Percentiles rank a stretch among this genome's conserved stretches.
Conservation (phyloP, 1,139 yeast genomes). For the Nakaseomyces uthaithaninus region DNA sequence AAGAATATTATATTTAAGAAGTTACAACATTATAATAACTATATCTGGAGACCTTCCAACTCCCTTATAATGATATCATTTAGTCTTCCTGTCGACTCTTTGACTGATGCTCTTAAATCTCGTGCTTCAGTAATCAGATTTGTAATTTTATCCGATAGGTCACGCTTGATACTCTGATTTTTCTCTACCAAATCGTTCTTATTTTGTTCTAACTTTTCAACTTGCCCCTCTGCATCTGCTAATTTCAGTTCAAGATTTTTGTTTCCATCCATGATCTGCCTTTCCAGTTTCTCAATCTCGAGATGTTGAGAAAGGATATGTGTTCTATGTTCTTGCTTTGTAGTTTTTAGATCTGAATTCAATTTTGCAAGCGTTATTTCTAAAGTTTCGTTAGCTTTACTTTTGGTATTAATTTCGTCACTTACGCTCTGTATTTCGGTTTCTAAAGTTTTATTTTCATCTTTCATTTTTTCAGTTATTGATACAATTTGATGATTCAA, state of each 20-base stretch:
- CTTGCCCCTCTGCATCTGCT: constrained; percentile 31
- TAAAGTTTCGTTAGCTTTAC: constrained; percentile 41
- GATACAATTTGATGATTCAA: constrained; percentile 42
- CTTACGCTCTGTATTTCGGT: constrained; percentile 43
- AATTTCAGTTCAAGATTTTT: constrained; percentile 39
- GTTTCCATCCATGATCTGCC: constrained; percentile 45
- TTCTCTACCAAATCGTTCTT: constrained; percentile 32
- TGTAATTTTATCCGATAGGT: constrained; percentile 39
- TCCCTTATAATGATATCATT: constrained; percentile 3
- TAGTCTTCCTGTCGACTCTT: constrained; percentile 4
- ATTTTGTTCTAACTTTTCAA: constrained; percentile 14
- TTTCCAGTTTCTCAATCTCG: constrained; percentile 42
- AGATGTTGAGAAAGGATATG: constrained; percentile 43
- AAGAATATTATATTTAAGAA: constrained; percentile 4
- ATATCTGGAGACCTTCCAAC: constrained; percentile 4
- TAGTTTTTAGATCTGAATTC: constrained; percentile 47
- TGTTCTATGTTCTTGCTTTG: constrained; percentile 48
- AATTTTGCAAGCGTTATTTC: constrained; percentile 47
- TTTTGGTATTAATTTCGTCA: constrained; percentile 42
- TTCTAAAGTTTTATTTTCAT: constrained; percentile 41
- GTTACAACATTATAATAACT: constrained; percentile 1
- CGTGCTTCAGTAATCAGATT: constrained; percentile 44
- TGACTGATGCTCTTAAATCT: constrained; percentile 1
- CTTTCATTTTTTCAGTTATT: constrained; percentile 47
- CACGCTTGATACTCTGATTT: constrained; percentile 27